Evolutionary conservation across 1,139 yeast species (phyloP).

Genomic region (Petasospora rhodanensis): DNA sequence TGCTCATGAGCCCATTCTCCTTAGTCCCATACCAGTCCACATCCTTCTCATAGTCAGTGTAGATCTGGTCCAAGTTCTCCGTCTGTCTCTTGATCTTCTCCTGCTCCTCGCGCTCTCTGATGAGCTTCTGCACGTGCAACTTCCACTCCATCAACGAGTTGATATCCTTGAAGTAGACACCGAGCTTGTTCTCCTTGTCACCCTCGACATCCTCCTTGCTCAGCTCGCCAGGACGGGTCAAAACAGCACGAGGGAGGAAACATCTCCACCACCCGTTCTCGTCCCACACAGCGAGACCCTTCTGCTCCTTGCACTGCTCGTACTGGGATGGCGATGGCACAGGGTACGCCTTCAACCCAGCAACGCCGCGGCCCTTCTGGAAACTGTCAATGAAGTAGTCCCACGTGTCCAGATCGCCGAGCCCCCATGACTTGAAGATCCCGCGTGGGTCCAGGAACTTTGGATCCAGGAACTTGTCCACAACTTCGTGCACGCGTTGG

Average conservation of each 20-base stretch:
- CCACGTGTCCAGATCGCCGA: conserved; percentile 5
- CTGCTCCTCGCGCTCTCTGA: conserved; percentile 29
- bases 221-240: conserved; percentile 31
- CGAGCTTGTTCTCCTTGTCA: conserved; percentile 34
- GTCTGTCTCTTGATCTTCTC: conserved; percentile 16
- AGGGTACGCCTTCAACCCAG: conserved; percentile 52
- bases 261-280: conserved; percentile 82
- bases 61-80: conserved; percentile 24
- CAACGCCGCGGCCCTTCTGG: conserved; percentile 10
- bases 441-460: conserved; percentile 1
- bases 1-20: conserved; percentile 40
- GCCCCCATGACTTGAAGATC: conserved; percentile 5
- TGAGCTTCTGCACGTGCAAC: conserved; percentile 44
- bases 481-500: conserved; percentile 4
- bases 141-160: conserved; percentile 69
- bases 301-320: conserved; percentile 53
- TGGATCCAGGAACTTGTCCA: conserved; percentile 6
- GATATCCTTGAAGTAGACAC: conserved; percentile 55
- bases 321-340: conserved; percentile 61
- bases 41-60: conserved; percentile 20
- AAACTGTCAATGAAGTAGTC: conserved; percentile 11
- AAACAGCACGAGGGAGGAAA: conserved; percentile 55
- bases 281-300: conserved; percentile 79
- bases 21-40: conserved; percentile 2
- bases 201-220: conserved; percentile 47